Evolutionary conservation across 345 rosid species (phyloP).

Genomic region (Linum usitatissimum): DNA sequence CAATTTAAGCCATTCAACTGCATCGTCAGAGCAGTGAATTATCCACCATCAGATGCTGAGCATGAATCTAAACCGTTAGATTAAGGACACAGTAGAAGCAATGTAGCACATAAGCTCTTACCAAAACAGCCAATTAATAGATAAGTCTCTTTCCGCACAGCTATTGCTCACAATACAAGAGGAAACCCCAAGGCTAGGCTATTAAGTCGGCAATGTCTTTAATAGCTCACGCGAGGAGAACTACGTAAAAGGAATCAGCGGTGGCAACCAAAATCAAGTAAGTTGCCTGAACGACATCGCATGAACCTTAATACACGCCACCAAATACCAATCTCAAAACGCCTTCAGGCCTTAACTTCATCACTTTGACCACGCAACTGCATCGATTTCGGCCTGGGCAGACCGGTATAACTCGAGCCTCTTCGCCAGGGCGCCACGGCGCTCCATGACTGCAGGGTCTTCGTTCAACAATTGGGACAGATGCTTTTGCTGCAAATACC

Average conservation of each 20-base stretch:
- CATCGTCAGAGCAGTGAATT: too few species aligned
- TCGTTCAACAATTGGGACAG: slow-evolving; percentile 78
- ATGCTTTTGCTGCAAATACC: slow-evolving; percentile 55
- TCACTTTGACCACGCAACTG: slow-evolving; percentile 95
- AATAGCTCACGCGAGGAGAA: not conserved
- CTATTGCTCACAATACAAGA: not conserved
- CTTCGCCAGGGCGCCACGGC: slow-evolving; percentile 70
- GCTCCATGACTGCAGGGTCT: slow-evolving; percentile 98
- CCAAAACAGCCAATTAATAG: too few species aligned
- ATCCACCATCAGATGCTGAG: too few species aligned
- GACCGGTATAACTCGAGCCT: slow-evolving; percentile 83
- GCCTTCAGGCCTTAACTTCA: not conserved
- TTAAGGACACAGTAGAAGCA: too few species aligned
- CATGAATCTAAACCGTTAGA: too few species aligned
- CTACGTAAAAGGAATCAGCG: not conserved
- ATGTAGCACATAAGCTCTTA: too few species aligned
- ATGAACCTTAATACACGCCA: not conserved
- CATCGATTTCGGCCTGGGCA: slow-evolving; percentile 84
- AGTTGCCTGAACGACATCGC: not conserved
- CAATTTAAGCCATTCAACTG: too few species aligned
- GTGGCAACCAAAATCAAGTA: not conserved
- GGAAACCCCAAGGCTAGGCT: not conserved
- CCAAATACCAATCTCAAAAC: not conserved
- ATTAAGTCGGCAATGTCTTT: not conserved
- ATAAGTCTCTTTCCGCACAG: not conserved